These are phyloP conservation scores for Entophlyctis luteolus DNA, from an alignment of 192 early-diverging fungal species.

Conservation along the genomic window DNA sequence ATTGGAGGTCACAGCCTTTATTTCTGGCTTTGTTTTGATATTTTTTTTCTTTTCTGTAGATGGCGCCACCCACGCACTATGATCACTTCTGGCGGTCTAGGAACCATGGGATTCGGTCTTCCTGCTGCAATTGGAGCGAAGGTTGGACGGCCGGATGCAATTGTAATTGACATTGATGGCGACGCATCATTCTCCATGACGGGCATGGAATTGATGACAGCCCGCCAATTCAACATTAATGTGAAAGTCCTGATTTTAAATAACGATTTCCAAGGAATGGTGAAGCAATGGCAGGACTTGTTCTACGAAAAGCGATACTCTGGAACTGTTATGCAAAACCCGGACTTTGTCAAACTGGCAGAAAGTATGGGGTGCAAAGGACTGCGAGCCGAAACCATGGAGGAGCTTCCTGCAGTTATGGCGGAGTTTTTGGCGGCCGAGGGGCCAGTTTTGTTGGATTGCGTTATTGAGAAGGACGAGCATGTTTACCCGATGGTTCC, in stretches of 20 bases:
- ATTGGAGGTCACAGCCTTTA: neutral
- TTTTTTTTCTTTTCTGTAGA: constrained; percentile 7
- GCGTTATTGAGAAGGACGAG: constrained; percentile 84
- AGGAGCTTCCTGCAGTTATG: constrained; percentile 83
- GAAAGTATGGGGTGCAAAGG: constrained; percentile 87
- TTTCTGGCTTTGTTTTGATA: neutral
- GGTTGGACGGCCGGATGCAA: constrained; percentile 86
- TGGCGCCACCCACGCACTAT: constrained; percentile 86
- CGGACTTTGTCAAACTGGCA: constrained; percentile 96
- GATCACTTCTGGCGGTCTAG: constrained; percentile 93
- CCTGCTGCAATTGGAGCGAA: constrained; percentile 97
- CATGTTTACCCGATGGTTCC: constrained; percentile 98
- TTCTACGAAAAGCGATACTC: constrained; percentile 98
- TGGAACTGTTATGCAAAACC: constrained; percentile 91
- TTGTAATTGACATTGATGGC: constrained; percentile 97
- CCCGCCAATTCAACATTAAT: constrained; percentile 93
- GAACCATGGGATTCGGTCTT: constrained; percentile 98
- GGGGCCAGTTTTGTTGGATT: constrained; percentile 88
- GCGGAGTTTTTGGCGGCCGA: constrained; percentile 80
- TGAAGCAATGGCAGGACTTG: constrained; percentile 81
- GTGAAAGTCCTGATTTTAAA: constrained; percentile 96
- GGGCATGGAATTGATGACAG: constrained; percentile 95
- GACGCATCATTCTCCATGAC: constrained; percentile 99
- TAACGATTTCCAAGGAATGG: constrained; percentile 99
- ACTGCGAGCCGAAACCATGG: constrained; percentile 73